A percentile compares a stretch with the other conserved stretches of the same genome.
phyloP scores from a whole-genome alignment of 345 rosid species.

The Eucalyptus pauciflora region DNA sequence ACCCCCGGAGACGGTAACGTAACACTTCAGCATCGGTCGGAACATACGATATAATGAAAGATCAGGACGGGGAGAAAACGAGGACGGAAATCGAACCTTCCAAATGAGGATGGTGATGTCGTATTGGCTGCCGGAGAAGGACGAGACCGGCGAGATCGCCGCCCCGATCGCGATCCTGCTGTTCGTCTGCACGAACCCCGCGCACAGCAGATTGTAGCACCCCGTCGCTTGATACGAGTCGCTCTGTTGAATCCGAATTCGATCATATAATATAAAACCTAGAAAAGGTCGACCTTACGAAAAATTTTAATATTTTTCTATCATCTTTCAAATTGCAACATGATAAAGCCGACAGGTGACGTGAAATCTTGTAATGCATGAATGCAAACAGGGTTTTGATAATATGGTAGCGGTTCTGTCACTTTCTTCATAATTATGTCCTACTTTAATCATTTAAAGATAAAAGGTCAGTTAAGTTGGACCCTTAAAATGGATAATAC shows the following conservation, averaged over 20 bases:
- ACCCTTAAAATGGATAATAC: neutral
- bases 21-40: neutral
- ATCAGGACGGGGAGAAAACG: neutral
- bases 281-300: neutral
- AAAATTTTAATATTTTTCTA: neutral
- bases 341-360: neutral
- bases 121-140: slow-evolving; percentile 45
- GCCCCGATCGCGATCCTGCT: slow-evolving; percentile 96
- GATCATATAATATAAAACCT: neutral
- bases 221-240: slow-evolving; percentile 99
- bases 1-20: neutral
- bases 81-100: slow-evolving; percentile 41
- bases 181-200: slow-evolving; percentile 95
- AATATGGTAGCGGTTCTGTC: neutral
- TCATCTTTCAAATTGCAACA: neutral
- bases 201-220: slow-evolving; percentile 88
- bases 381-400: neutral
- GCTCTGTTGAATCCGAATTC: slow-evolving; percentile 27
- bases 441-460: neutral
- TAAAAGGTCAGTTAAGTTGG: neutral
- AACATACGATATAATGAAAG: neutral
- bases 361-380: neutral
- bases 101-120: slow-evolving; percentile 92
- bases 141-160: slow-evolving; percentile 92
- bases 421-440: neutral